A percentile compares a stretch with the other conserved stretches of the same genome.
Conservation (phyloP, 2,329 filamentous ascomycete species). For the Fusarium equiseti region DNA sequence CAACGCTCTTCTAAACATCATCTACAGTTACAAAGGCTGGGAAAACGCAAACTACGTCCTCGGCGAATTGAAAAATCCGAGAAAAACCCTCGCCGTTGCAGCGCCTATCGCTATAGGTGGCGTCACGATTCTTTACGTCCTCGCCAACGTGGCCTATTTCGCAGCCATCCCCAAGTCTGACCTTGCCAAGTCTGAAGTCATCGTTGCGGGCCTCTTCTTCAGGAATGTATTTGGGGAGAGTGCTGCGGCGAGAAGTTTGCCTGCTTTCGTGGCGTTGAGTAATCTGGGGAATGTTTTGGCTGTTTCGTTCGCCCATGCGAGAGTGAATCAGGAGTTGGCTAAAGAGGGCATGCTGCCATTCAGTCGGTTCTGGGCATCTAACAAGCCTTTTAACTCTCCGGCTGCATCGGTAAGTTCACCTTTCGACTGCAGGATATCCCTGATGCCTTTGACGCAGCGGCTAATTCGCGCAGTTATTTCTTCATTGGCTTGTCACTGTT, state of each 20-base stretch:
- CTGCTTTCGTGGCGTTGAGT: conserved; percentile 70
- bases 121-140: conserved; percentile 70
- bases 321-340: conserved; percentile 74
- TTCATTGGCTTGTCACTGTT: conserved; percentile 75
- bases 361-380: conserved; percentile 75
- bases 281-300: conserved; percentile 73
- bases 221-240: conserved; percentile 69
- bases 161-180: conserved; percentile 70
- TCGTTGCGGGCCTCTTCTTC: conserved; percentile 72
- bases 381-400: conserved; percentile 74
- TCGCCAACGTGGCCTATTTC: conserved; percentile 75
- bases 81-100: conserved; percentile 65
- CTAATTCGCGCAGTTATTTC: conserved; percentile 59
- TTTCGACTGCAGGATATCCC: not conserved
- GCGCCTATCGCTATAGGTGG: conserved; percentile 69
- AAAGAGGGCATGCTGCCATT: conserved; percentile 77
- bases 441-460: not conserved
- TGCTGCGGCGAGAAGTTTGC: conserved; percentile 62
- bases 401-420: conserved; percentile 60
- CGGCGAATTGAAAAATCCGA: conserved; percentile 67
- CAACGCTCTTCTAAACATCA: conserved; percentile 68
- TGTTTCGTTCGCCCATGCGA: conserved; percentile 69
- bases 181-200: conserved; percentile 68
- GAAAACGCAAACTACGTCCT: conserved; percentile 73
- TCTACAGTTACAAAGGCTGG: conserved; percentile 74